Percentiles rank a stretch among this genome's conserved stretches.
These are phyloP conservation scores for Rhinocladiella mackenziei DNA, from an alignment of 2,329 filamentous ascomycete genomes.

Conservation along the genomic window DNA sequence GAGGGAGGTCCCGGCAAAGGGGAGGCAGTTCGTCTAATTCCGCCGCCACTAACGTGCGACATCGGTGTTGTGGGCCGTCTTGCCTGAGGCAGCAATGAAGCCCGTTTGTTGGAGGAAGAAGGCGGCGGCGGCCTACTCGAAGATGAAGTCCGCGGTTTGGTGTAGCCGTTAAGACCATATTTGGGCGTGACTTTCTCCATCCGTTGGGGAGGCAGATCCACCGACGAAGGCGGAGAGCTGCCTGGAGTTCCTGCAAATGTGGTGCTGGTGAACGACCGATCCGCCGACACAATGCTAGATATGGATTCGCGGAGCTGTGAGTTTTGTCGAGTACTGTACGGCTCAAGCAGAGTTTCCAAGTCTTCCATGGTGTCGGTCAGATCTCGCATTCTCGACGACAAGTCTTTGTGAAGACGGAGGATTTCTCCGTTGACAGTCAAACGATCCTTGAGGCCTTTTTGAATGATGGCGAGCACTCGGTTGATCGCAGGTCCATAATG, in stretches of 20 bases:
- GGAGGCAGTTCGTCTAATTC: constrained; percentile 22
- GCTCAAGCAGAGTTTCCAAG: constrained; percentile 70
- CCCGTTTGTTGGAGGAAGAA: constrained; percentile 24
- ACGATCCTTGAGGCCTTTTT: constrained; percentile 92
- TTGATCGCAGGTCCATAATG: constrained; percentile 94
- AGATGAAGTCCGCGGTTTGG: constrained; percentile 39
- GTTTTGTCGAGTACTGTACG: constrained; percentile 57
- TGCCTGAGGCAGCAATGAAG: constrained; percentile 22
- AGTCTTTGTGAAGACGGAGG: constrained; percentile 75
- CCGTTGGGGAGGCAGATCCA: constrained; percentile 54
- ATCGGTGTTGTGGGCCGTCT: constrained; percentile 27
- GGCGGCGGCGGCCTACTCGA: constrained; percentile 32
- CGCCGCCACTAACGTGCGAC: constrained; percentile 18
- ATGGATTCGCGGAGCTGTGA: constrained; percentile 87
- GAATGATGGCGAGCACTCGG: constrained; percentile 84
- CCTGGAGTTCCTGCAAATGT: constrained; percentile 69
- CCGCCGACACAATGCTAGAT: constrained; percentile 83
- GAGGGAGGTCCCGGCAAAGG: constrained; percentile 29
- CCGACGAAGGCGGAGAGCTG: constrained; percentile 66
- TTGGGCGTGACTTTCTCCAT: constrained; percentile 48
- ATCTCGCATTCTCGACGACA: constrained; percentile 74
- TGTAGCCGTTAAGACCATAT: constrained; percentile 29
- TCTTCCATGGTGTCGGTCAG: constrained; percentile 73
- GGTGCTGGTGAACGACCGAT: constrained; percentile 61
- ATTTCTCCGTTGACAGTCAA: constrained; percentile 96